Percentiles rank a stretch among this genome's conserved stretches.
phyloP scores from a whole-genome alignment of 257 asterid species.

The Euphrasia confusa region DNA sequence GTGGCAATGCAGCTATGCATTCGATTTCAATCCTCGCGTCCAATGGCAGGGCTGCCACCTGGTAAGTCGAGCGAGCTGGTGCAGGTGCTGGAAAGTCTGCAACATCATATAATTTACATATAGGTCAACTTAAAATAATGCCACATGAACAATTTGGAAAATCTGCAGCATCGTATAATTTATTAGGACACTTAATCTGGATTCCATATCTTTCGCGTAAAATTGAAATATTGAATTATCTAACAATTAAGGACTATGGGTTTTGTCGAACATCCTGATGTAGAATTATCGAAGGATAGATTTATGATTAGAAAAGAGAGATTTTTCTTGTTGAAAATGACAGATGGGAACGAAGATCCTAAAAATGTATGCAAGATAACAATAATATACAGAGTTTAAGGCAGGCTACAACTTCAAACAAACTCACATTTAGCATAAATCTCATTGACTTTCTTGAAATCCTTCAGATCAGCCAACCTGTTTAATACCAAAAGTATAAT shows the following conservation, averaged over 20 bases:
- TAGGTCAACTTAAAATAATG: background rate
- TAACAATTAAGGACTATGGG: background rate
- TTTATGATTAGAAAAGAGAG: background rate
- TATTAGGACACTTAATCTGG: background rate
- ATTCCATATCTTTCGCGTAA: too few species aligned
- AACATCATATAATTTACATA: conserved; percentile 9
- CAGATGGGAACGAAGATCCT: background rate
- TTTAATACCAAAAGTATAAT: conserved; percentile 6
- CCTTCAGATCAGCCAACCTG: conserved; percentile 98
- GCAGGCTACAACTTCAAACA: conserved; percentile 11
- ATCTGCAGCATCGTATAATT: too few species aligned
- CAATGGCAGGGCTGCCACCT: conserved; percentile 88
- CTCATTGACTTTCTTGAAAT: conserved; percentile 87
- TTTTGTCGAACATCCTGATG: background rate
- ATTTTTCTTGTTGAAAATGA: background rate
- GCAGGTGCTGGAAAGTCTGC: conserved; percentile 88
- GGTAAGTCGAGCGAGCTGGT: conserved; percentile 91
- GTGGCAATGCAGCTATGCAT: conserved; percentile 61
- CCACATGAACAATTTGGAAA: too few species aligned
- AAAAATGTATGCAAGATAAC: conserved; percentile 1
- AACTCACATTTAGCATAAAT: conserved; percentile 94
- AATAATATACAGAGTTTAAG: background rate
- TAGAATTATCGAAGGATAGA: too few species aligned
- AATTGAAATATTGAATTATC: background rate
- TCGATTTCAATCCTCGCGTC: conserved; percentile 81